These are phyloP conservation scores for Rostrohypoxylon terebratum DNA, from an alignment of 495 filamentous ascomycete species.

Conservation along the genomic window DNA sequence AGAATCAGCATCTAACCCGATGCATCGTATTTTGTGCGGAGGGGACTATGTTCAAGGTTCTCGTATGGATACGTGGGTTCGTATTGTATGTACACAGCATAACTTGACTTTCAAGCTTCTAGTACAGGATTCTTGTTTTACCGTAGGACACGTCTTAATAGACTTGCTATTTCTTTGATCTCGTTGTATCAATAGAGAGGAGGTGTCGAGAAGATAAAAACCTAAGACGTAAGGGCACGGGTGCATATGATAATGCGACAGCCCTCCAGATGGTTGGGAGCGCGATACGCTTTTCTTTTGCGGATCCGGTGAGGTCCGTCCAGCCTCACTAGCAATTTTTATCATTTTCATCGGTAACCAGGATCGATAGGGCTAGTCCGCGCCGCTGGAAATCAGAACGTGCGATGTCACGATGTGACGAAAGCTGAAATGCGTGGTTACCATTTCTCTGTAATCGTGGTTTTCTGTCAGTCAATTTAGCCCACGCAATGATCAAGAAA, in stretches of 20 bases:
- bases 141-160: background rate
- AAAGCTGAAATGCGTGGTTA: background rate
- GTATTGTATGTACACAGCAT: background rate
- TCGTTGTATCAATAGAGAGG: background rate
- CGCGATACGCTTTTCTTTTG: conserved; percentile 13
- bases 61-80: background rate
- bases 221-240: background rate
- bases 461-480: conserved; percentile 2
- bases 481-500: conserved; percentile 15
- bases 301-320: conserved; percentile 19
- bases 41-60: background rate
- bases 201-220: background rate
- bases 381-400: conserved; percentile 7
- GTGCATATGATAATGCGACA: background rate
- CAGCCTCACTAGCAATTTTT: conserved; percentile 2
- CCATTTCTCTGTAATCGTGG: conserved; percentile 18
- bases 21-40: conserved; percentile 6
- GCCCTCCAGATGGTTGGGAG: background rate
- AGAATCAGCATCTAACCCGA: conserved; percentile 27
- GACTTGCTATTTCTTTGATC: background rate
- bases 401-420: conserved; percentile 44
- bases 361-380: background rate
- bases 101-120: background rate
- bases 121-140: background rate
- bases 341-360: conserved; percentile 1